Base-by-base conservation (phyloP, 148 eudicot genomes). In the Persicaria maculosa region DNA sequence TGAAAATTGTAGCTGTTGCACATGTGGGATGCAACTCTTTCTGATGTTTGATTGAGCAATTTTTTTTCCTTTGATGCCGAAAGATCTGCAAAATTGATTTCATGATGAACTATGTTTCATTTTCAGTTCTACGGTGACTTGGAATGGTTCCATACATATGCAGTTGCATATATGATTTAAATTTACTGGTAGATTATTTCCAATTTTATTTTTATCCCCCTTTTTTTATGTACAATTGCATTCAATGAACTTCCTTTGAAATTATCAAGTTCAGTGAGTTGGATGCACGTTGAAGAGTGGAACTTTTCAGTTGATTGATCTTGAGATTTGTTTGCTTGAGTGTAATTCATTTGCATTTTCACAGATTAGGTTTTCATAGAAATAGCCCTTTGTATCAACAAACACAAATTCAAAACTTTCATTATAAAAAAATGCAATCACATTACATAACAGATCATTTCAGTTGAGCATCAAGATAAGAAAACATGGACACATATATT, bases 271-370 rank as follows among this genome's bases (percentile, higher is more conserved):
- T 59, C 40, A 20, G 19, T 59, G 36, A 59, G 65, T 62, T 62
- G 68, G 44, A 62, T 9, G 44, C 68, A 62, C 44, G 68, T 62
- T 62, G 65, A 59, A 15, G 22, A 62, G 4, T 10, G 68, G 68
- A 62, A 62, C 4, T 31, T 20, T 19, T 61, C 44, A 61, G 67
- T 11, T 61, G 67, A 4, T 62, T 62, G 5, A 9, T 62, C 44
- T 62, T 62, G 44, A 31, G 68, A 25, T 62, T 62, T 62, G 68
- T 62, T 62, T 62, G 44, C 68, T 25, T 10, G 44, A 62, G 12
- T 62, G 9, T 25, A 31, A 62, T 16, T 19, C 16, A 17, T 9
- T 19, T 57, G 31, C 31, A 57, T 57, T 57, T 57, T 57, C 62
- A 57, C 40, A 31, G 40, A 31, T 31, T 31, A 31, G 40, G 40